Percentiles rank a stretch among this genome's conserved stretches.
These are phyloP conservation scores for Drechslerella coelobrocha DNA, from an alignment of 2,329 filamentous ascomycete genomes.

Conservation along the genomic window DNA sequence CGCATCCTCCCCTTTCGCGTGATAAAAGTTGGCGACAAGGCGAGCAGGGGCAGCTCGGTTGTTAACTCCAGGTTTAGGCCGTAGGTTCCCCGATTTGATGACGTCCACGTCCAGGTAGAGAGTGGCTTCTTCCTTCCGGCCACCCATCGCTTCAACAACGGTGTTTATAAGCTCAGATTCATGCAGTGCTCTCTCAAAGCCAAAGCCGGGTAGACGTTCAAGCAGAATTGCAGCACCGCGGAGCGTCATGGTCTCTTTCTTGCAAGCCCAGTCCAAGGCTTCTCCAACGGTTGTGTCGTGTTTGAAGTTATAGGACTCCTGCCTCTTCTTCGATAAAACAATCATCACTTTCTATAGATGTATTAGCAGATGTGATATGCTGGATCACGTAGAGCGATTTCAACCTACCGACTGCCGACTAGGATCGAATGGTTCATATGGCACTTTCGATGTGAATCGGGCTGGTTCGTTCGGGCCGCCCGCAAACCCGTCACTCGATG, in stretches of 20 bases:
- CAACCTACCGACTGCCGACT: constrained; percentile 15
- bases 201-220: constrained; percentile 37
- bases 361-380: background rate
- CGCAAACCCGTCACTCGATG: constrained; percentile 35
- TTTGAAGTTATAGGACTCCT: constrained; percentile 27
- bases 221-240: constrained; percentile 42
- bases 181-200: constrained; percentile 40
- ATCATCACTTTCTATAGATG: constrained; percentile 37
- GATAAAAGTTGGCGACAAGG: constrained; percentile 39
- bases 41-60: constrained; percentile 19
- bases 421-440: constrained; percentile 11
- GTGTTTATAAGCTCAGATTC: constrained; percentile 31
- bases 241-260: constrained; percentile 42
- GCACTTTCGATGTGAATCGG: constrained; percentile 2
- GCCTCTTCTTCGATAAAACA: constrained; percentile 33
- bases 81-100: constrained; percentile 37
- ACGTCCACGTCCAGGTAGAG: constrained; percentile 38
- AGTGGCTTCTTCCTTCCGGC: constrained; percentile 37
- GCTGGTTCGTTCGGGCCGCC: background rate
- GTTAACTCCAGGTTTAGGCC: constrained; percentile 5
- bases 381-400: background rate
- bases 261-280: constrained; percentile 42
- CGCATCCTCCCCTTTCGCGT: constrained; percentile 41
- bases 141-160: constrained; percentile 42
- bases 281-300: constrained; percentile 35